Evolutionary conservation across 495 filamentous ascomycete genomes (phyloP), one percentile per base, ranked within the genome.

Genomic region (Tetracladium setigerum): DNA sequence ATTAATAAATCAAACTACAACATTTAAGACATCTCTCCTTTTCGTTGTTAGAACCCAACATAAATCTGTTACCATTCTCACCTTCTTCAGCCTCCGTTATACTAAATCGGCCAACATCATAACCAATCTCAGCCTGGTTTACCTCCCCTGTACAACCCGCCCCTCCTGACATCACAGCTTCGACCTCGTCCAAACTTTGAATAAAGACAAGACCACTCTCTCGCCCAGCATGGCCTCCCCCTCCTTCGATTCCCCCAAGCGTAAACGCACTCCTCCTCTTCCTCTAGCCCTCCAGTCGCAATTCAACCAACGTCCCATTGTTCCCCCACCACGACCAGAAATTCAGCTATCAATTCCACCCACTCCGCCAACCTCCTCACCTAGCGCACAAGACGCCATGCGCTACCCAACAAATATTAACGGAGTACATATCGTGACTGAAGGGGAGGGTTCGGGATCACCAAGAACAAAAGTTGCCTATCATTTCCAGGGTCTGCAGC

Each of bases 401-500:
- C 46, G 39, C 16, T 18, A 43, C 1, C 44, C 40, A 17, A 49
- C 55, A 4, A 34, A 38, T 18, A 22, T 58, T 4, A 33, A 47
- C 0, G 24, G 33, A 0, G 4, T 44, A 1, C n/a, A 16, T 4
- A 36, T 46, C 3, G 15, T 5, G 17, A 19, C 14, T 14, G 35
- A 33, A 31, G 43, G 53, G 4, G 66, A 69, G 18, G 66, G 67
- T 30, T 65, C 58, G 52, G 61, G 58, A 27, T 87, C 83, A 57
- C 83, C 84, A 24, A 73, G 77, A 50, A 74, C 77, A 12, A 74
- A 65, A 30, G 81, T 87, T 43, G 81, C 78, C 49, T 74, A 79
- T 52, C 70, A 75, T 45, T 79, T 89, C 54, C 74, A 76, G 50
- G 72, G 78, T 38, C 66, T 87, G 30, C 74, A 71, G 32, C 63